Percentiles rank a stretch among this genome's conserved stretches.
Evolutionary conservation across 345 rosid genomes (phyloP).

Genomic region (Aurinia saxatilis): DNA sequence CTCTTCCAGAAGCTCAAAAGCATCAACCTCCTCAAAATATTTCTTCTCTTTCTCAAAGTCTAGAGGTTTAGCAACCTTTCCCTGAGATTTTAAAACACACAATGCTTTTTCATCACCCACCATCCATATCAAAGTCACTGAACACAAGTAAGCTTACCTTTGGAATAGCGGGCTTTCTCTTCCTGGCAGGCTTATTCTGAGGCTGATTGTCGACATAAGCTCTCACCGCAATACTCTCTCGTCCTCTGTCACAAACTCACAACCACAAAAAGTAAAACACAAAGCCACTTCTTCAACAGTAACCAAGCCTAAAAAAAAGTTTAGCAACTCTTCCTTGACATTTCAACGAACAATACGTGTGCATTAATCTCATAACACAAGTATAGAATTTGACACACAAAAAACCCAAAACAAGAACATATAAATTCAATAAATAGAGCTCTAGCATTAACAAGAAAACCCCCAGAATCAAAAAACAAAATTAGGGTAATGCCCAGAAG

Average conservation of each 20-base stretch:
- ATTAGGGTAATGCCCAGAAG: background rate
- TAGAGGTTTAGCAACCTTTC: slow-evolving; percentile 41
- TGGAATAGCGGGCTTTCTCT: slow-evolving; percentile 61
- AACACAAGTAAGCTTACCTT: slow-evolving; percentile 34
- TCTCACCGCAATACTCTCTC: slow-evolving; percentile 72
- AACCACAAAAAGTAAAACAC: slow-evolving; percentile 19
- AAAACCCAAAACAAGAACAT: background rate
- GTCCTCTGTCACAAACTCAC: slow-evolving; percentile 50
- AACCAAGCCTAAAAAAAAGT: background rate
- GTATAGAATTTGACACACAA: too few relatives aligned
- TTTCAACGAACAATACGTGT: slow-evolving; percentile 10
- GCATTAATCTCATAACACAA: background rate
- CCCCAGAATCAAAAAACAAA: background rate
- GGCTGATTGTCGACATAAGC: slow-evolving; percentile 44
- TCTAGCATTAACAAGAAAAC: background rate
- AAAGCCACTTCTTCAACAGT: too few relatives aligned
- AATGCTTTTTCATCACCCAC: background rate
- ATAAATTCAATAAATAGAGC: background rate
- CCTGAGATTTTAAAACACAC: slow-evolving; percentile 30
- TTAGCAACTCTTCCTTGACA: background rate
- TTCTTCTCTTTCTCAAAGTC: slow-evolving; percentile 62
- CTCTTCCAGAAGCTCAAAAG: slow-evolving; percentile 86
- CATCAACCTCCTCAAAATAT: slow-evolving; percentile 87
- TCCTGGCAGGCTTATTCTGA: slow-evolving; percentile 50
- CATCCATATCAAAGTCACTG: background rate